Conservation (phyloP, 805 yeast species). For the Grigorovia yakushimaensis region DNA sequence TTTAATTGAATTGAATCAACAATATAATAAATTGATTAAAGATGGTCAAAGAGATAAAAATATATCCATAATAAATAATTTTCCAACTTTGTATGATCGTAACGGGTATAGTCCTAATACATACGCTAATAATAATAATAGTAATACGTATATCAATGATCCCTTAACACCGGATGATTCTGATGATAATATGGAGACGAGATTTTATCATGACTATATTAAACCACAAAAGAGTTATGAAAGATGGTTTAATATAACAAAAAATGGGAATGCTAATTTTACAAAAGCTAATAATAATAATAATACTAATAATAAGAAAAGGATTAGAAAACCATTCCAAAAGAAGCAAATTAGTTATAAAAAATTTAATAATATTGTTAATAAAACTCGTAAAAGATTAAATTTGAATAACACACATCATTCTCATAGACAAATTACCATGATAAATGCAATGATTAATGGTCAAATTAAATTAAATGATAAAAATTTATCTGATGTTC, state of each 20-base stretch:
- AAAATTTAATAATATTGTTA: constrained; percentile 13
- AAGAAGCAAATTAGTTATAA: constrained; percentile 14
- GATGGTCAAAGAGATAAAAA: constrained; percentile 3
- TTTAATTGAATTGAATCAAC: constrained; percentile 13
- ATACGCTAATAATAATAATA: too few species aligned
- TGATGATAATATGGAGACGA: constrained; percentile 12
- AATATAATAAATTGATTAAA: constrained; percentile 8
- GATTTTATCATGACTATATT: constrained; percentile 18
- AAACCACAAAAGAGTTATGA: constrained; percentile 27
- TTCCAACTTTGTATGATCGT: too few species aligned
- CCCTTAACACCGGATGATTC: constrained; percentile 15
- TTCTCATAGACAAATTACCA: constrained; percentile 9
- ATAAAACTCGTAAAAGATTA: constrained; percentile 9
- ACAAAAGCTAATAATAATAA: too few species aligned
- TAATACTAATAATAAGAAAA: not conserved
- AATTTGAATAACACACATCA: constrained; percentile 4
- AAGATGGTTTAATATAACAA: constrained; percentile 16
- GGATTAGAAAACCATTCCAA: constrained; percentile 9
- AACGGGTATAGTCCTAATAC: too few species aligned
- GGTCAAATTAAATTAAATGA: constrained; percentile 1
- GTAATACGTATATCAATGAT: not conserved
- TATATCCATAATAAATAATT: not conserved
- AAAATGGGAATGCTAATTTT: constrained; percentile 6
- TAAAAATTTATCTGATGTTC: not conserved
- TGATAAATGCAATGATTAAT: constrained; percentile 11